Percentiles rank a stretch among this genome's conserved stretches.
Conservation (phyloP, 768 basidiomycete genomes). For the Tricholoma bakamatsutake region DNA sequence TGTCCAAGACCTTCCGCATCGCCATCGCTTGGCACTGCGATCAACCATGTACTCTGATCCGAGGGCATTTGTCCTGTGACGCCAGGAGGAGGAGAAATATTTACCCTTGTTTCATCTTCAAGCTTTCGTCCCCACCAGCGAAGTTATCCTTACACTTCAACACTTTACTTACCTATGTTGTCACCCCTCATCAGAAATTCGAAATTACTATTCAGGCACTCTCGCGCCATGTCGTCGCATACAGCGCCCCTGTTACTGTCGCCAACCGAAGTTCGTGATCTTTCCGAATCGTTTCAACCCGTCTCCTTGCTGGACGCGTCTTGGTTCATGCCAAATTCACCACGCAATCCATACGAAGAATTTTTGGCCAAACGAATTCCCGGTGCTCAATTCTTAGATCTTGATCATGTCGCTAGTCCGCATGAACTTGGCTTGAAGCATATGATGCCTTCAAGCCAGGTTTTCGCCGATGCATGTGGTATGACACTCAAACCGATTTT, state of each 20-base stretch:
- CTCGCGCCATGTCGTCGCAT: conserved; percentile 33
- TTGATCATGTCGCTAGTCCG: conserved; percentile 71
- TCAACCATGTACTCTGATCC: conserved; percentile 92
- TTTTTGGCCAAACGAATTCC: conserved; percentile 64
- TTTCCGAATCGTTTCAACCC: conserved; percentile 22
- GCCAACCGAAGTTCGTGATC: conserved; percentile 40
- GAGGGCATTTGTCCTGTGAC: conserved; percentile 66
- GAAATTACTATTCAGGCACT: conserved; percentile 6
- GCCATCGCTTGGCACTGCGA: conserved; percentile 81
- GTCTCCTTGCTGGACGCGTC: conserved; percentile 65
- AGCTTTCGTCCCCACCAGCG: background rate
- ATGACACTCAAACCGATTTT: conserved; percentile 22
- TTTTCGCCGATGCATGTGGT: conserved; percentile 82
- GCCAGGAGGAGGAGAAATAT: conserved; percentile 14
- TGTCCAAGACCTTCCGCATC: conserved; percentile 73
- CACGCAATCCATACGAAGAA: conserved; percentile 65
- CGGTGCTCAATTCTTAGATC: conserved; percentile 66
- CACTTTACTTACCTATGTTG: conserved; percentile 1
- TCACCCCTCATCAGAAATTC: background rate
- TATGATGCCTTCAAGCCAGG: conserved; percentile 78
- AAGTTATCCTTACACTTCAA: background rate
- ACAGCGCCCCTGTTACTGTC: conserved; percentile 45
- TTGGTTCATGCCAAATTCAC: conserved; percentile 93
- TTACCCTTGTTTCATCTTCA: conserved; percentile 14
- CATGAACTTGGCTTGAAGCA: conserved; percentile 83